A percentile compares a stretch with the other conserved stretches of the same genome.
Conservation (phyloP, 2,329 filamentous ascomycete species). For the Cercospora janseana region DNA sequence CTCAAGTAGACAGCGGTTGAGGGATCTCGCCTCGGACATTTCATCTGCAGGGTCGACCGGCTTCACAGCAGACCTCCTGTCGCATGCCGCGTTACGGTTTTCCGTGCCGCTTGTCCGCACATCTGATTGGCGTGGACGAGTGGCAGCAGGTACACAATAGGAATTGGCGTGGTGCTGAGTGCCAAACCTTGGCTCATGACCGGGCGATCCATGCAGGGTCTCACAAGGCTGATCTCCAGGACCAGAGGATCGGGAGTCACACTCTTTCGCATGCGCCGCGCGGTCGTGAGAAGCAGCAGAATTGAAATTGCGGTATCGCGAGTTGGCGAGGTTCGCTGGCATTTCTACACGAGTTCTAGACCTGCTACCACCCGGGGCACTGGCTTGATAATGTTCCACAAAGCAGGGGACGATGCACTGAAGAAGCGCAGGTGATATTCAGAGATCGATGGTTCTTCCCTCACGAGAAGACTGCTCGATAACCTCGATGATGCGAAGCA, state of each 20-base stretch:
- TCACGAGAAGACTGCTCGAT: constrained; percentile 54
- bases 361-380: too few relatives aligned
- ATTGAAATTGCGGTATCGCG: neutral
- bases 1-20: constrained; percentile 1
- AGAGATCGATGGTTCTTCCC: constrained; percentile 46
- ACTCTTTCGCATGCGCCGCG: too few relatives aligned
- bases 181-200: constrained; percentile 5
- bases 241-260: too few relatives aligned
- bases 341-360: too few relatives aligned
- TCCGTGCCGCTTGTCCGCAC: neutral
- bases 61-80: neutral
- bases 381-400: too few relatives aligned
- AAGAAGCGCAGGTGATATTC: too few relatives aligned
- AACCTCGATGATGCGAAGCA: constrained; percentile 58
- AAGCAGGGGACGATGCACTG: too few relatives aligned
- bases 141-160: constrained; percentile 1
- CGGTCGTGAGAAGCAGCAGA: too few relatives aligned
- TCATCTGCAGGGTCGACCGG: constrained; percentile 1
- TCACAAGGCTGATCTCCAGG: constrained; percentile 5
- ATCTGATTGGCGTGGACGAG: neutral
- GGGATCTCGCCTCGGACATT: constrained; percentile 2
- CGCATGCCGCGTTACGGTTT: neutral
- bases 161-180: neutral
- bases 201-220: constrained; percentile 5
- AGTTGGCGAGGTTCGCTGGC: neutral